A percentile compares a stretch with the other conserved stretches of the same genome.
phyloP scores from a whole-genome alignment of 371 early-diverging fungal species.

The Syncephalastrum sp. region DNA sequence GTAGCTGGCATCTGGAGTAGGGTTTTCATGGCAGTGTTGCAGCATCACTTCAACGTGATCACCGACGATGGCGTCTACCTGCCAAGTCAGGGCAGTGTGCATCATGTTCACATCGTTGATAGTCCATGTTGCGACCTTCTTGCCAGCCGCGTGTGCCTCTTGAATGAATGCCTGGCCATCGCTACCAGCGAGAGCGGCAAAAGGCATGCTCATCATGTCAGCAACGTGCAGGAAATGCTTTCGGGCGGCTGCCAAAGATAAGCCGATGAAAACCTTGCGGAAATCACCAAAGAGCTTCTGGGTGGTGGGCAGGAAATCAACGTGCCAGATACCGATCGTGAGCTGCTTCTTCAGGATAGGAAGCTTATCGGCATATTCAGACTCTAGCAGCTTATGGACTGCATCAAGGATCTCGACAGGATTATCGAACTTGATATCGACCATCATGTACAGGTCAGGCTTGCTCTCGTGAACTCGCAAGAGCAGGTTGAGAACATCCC shows the following conservation, averaged over 20 bases:
- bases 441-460: slow-evolving; percentile 50
- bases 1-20: slow-evolving; percentile 22
- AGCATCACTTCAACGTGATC: slow-evolving; percentile 45
- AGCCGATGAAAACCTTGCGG: slow-evolving; percentile 56
- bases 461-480: slow-evolving; percentile 40
- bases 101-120: slow-evolving; percentile 54
- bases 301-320: slow-evolving; percentile 52
- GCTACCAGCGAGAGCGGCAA: slow-evolving; percentile 41
- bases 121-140: slow-evolving; percentile 60
- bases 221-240: slow-evolving; percentile 47
- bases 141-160: slow-evolving; percentile 48
- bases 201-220: slow-evolving; percentile 55
- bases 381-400: slow-evolving; percentile 29
- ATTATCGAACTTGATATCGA: slow-evolving; percentile 67
- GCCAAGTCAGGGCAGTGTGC: slow-evolving; percentile 47
- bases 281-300: slow-evolving; percentile 40
- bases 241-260: slow-evolving; percentile 50
- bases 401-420: slow-evolving; percentile 44
- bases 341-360: slow-evolving; percentile 38
- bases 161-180: slow-evolving; percentile 53
- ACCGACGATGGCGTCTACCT: slow-evolving; percentile 57
- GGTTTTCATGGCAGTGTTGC: slow-evolving; percentile 26
- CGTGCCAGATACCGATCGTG: slow-evolving; percentile 66
- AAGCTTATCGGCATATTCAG: slow-evolving; percentile 18
- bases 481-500: slow-evolving; percentile 58